Base-by-base conservation (phyloP, 805 yeast genomes). In the Tetrapisispora taiwanensis region DNA sequence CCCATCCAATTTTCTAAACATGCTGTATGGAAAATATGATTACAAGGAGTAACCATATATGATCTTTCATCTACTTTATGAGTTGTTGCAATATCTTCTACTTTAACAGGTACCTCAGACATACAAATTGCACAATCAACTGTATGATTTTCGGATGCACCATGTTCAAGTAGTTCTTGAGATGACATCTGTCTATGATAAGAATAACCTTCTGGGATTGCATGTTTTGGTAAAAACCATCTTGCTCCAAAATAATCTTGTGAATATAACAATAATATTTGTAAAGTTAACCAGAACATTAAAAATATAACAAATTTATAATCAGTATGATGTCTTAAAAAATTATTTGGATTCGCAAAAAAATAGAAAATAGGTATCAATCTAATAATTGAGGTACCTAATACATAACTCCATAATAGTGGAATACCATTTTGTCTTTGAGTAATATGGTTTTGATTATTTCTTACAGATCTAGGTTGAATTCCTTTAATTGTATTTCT, bases 1-100 rank as follows among this genome's bases (percentile, higher is more conserved):
- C 80, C 76, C 96, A 90, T 87, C 97, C 97, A 90, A 49, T 75
- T 78, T 58, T 85, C 94, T 50, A 90, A 67, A 65, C 97, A 89
- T n/a, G 75, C 79, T 1, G 86, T 74, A 58, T 89, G 97, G 74
- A 88, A 90, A 9, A 87, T 78, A 60, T 89, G 97, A 35, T 79
- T 72, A 62, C 97, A 89, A 1, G 97, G 97, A 0, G 97, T 86
- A 3, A 87, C 76, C 92, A 84, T 82, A 55, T 80, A 82, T 12
- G 68, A 63, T 51, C 76, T 68, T 20, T 46, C 28, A 40, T 58
- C 63, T 19, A 79, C 79, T 3, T 50, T 51, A 37, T 60, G 63
- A 1, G 66, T 59, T 39, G 56, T 59, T 27, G 57, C 52, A 4
- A 56, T 43, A n/a, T 59, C 65, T 18, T 58, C 59, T 2, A 59